Evolutionary conservation across 257 asterid genomes (phyloP).

Genomic region (Jaltomata sinuosa): DNA sequence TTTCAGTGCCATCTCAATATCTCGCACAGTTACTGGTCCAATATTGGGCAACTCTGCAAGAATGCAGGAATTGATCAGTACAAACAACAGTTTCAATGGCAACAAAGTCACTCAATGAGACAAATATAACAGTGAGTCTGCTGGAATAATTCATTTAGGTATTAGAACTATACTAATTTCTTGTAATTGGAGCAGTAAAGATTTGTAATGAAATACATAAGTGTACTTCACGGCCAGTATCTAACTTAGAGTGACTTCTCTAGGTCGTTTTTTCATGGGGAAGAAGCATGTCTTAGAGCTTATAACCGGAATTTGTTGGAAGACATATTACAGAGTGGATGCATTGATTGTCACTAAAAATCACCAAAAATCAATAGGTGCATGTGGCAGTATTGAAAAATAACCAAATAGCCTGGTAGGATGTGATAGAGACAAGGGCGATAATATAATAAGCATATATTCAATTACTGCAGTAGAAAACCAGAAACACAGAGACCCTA

Average conservation of each 20-base stretch:
- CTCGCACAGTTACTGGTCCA: conserved; percentile 69
- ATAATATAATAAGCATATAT: not conserved
- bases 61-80: not conserved
- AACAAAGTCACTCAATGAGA: not conserved
- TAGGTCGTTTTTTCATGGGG: not conserved
- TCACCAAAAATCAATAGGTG: not conserved
- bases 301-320: not conserved
- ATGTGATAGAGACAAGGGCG: not conserved
- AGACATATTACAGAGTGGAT: not conserved
- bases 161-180: not conserved
- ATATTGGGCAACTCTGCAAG: conserved; percentile 73
- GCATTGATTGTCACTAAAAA: not conserved
- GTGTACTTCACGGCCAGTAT: not conserved
- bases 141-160: no score
- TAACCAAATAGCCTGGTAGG: not conserved
- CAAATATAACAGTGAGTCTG: not conserved
- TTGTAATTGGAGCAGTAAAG: not conserved
- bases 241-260: not conserved
- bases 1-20: conserved; percentile 70
- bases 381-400: not conserved
- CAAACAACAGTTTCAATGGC: not conserved
- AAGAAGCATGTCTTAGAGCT: not conserved
- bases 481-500: not conserved
- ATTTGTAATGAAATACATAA: not conserved
- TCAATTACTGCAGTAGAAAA: not conserved